phyloP scores from a whole-genome alignment of 139 green algal species.

The Chlorella sp. region DNA sequence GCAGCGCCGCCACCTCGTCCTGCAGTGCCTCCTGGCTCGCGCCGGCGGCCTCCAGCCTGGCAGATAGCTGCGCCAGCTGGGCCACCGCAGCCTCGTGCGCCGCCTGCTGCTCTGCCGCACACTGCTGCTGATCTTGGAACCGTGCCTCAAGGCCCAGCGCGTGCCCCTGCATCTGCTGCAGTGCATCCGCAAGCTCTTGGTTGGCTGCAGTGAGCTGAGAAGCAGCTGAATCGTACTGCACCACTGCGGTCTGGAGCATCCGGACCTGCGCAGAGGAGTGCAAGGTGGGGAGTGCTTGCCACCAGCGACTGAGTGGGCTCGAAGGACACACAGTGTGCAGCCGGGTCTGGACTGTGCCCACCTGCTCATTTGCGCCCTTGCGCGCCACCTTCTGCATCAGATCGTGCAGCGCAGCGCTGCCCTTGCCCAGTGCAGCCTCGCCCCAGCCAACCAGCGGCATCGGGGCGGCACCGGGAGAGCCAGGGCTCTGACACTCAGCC shows the following conservation, averaged over 20 bases:
- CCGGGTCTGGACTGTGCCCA: no score
- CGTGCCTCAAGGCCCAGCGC: not conserved
- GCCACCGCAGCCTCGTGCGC: not conserved
- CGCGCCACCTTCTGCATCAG: not conserved
- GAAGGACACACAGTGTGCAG: no score
- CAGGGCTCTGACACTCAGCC: no score
- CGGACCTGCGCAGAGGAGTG: not conserved
- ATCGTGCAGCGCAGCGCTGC: not conserved
- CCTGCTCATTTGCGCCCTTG: not conserved
- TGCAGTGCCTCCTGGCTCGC: not conserved
- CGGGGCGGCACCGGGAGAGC: no score
- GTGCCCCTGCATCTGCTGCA: constrained; percentile 5
- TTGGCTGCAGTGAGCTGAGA: constrained; percentile 4
- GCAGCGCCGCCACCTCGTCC: not conserved
- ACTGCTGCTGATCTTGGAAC: not conserved
- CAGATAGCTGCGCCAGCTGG: constrained; percentile 4
- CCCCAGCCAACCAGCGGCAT: no score
- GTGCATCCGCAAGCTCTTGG: constrained; percentile 15
- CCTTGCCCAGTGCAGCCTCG: no score
- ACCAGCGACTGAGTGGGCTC: no score
- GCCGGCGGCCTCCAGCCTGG: not conserved
- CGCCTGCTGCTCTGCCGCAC: not conserved
- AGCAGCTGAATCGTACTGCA: not conserved
- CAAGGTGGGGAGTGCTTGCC: no score
- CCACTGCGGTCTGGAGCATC: not conserved